Conservation (phyloP, 1,139 yeast genomes). For the Candida sp. region DNA sequence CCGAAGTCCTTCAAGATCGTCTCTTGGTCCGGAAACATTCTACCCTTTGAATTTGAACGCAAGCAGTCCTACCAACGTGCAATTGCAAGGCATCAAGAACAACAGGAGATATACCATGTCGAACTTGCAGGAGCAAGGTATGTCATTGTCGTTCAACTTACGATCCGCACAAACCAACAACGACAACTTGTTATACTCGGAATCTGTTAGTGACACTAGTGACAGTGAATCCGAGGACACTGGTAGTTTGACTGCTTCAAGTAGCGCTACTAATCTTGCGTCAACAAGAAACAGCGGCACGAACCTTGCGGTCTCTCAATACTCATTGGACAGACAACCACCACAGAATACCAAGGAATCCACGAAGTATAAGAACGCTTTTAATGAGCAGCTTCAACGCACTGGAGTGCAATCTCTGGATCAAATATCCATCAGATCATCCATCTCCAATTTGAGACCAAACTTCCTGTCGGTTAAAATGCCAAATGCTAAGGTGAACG, state of each 20-base stretch:
- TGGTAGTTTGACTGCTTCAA: neutral
- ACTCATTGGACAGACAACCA: neutral
- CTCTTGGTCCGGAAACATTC: conserved; percentile 16
- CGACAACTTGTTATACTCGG: conserved; percentile 29
- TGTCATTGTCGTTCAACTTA: conserved; percentile 69
- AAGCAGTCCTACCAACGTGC: conserved; percentile 16
- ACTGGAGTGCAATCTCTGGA: conserved; percentile 18
- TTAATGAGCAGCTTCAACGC: conserved; percentile 6
- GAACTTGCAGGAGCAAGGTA: conserved; percentile 71
- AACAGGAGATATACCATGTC: conserved; percentile 55
- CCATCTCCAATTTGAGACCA: conserved; percentile 54
- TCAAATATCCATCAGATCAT: conserved; percentile 34
- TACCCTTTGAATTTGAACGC: conserved; percentile 30
- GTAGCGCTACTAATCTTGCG: neutral
- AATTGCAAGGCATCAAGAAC: conserved; percentile 23
- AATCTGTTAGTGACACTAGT: conserved; percentile 26
- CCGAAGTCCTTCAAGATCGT: conserved; percentile 11
- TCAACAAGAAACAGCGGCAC: neutral
- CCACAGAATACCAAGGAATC: neutral
- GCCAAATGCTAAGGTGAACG: conserved; percentile 73
- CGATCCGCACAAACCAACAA: conserved; percentile 44
- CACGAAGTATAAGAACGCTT: conserved; percentile 6
- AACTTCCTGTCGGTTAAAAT: conserved; percentile 80
- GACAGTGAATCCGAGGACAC: conserved; percentile 30
- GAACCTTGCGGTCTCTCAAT: conserved; percentile 1